A percentile compares a stretch with the other conserved stretches of the same genome.
Evolutionary conservation across 163 green algal species (phyloP).

Genomic region (Coccomyxa subellipsoidea): DNA sequence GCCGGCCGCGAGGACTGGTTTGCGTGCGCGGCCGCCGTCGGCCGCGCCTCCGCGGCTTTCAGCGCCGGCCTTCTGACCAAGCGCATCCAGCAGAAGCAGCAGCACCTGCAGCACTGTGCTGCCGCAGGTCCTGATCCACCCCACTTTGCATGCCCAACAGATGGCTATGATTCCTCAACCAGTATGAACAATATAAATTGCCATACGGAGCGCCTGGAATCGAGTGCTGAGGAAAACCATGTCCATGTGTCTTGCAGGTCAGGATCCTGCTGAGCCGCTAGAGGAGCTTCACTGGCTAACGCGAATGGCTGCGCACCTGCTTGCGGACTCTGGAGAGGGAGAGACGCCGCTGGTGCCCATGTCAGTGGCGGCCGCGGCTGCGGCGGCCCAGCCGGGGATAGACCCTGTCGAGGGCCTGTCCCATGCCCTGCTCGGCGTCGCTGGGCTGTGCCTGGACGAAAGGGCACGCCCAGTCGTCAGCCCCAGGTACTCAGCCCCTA

Average conservation of each 20-base stretch:
- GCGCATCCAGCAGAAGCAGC: constrained; percentile 27
- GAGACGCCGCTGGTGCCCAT: constrained; percentile 46
- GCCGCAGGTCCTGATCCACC: neutral
- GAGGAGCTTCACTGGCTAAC: constrained; percentile 68
- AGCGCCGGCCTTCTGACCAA: constrained; percentile 38
- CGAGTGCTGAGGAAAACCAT: neutral
- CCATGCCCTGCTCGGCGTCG: constrained; percentile 25
- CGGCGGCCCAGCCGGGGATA: neutral
- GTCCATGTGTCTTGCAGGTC: neutral
- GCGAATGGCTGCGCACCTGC: constrained; percentile 49
- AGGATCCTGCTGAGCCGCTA: constrained; percentile 44
- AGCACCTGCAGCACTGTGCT: constrained; percentile 26
- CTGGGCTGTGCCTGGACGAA: constrained; percentile 21
- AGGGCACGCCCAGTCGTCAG: constrained; percentile 19
- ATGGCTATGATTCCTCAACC: too few relatives aligned
- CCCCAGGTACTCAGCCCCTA: constrained; percentile 26
- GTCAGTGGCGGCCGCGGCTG: constrained; percentile 23
- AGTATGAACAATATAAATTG: too few relatives aligned
- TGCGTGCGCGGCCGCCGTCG: constrained; percentile 41
- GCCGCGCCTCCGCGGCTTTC: constrained; percentile 25
- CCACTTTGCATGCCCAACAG: too few relatives aligned
- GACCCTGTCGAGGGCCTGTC: constrained; percentile 29
- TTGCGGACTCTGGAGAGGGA: constrained; percentile 63
- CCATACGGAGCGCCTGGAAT: neutral
- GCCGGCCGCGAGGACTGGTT: constrained; percentile 43